phyloP scores from a whole-genome alignment of 1,284 basidiomycete species.

The Amylostereum areolatum region DNA sequence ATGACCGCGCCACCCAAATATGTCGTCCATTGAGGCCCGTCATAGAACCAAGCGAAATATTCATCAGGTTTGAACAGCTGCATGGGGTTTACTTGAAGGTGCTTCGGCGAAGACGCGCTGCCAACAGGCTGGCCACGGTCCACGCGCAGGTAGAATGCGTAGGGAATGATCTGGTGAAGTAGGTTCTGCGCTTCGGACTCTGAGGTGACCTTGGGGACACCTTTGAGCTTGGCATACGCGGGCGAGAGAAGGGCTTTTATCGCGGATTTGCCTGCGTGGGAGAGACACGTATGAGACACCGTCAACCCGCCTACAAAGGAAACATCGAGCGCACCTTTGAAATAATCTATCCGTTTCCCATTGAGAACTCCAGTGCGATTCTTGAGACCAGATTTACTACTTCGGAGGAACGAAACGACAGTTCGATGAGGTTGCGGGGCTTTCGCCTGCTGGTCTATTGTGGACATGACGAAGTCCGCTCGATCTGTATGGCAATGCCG shows the following conservation, averaged over 20 bases:
- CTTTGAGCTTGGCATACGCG: constrained; percentile 85
- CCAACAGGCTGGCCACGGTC: constrained; percentile 73
- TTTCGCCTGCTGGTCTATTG: constrained; percentile 66
- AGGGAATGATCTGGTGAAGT: constrained; percentile 73
- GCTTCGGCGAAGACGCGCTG: constrained; percentile 69
- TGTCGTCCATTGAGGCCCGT: constrained; percentile 89
- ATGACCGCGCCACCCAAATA: constrained; percentile 91
- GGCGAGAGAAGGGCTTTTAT: constrained; percentile 90
- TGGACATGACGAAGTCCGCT: constrained; percentile 8
- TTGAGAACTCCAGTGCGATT: constrained; percentile 85
- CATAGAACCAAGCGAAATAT: constrained; percentile 97
- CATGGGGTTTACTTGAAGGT: constrained; percentile 74
- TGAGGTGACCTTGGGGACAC: constrained; percentile 69
- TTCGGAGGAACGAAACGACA: constrained; percentile 81
- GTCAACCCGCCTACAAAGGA: neutral
- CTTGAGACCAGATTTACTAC: constrained; percentile 85
- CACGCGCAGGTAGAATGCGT: constrained; percentile 86
- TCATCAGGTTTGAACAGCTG: constrained; percentile 77
- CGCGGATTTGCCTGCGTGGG: constrained; percentile 69
- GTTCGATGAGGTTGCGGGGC: constrained; percentile 74
- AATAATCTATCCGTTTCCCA: constrained; percentile 96
- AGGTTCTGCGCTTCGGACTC: constrained; percentile 76
- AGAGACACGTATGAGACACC: constrained; percentile 5
- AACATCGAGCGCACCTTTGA: constrained; percentile 70
- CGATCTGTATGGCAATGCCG: no score